Percentiles rank a stretch among this genome's conserved stretches.
Conservation (phyloP, 1,284 basidiomycete species). For the Apiotrichum siamense region DNA sequence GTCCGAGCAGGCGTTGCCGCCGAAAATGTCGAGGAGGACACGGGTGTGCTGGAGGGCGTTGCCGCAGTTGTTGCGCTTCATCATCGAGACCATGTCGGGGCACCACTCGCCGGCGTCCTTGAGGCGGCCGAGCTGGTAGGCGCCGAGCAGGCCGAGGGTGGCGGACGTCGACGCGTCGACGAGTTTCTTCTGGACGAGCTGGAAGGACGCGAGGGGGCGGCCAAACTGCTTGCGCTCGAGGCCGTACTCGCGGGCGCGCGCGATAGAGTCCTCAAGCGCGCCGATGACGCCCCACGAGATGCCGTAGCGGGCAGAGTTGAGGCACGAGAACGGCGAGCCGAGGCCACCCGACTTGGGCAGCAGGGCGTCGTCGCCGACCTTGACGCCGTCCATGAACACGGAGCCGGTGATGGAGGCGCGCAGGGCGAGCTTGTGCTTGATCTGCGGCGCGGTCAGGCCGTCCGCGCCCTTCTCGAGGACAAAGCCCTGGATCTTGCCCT, state of each 20-base stretch:
- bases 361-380: constrained; percentile 62
- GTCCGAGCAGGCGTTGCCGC: constrained; percentile 83
- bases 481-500: constrained; percentile 81
- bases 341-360: constrained; percentile 71
- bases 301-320: constrained; percentile 84
- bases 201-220: constrained; percentile 85
- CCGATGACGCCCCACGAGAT: constrained; percentile 94
- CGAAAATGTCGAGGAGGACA: constrained; percentile 75
- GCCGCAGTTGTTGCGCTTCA: constrained; percentile 94
- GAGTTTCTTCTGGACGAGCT: constrained; percentile 93
- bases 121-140: constrained; percentile 72
- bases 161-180: constrained; percentile 85
- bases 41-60: constrained; percentile 81
- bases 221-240: constrained; percentile 81
- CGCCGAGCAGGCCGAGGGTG: constrained; percentile 70
- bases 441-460: constrained; percentile 75
- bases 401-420: constrained; percentile 87
- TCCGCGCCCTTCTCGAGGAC: constrained; percentile 51
- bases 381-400: constrained; percentile 83
- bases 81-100: constrained; percentile 88
- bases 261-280: constrained; percentile 84
- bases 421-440: constrained; percentile 89
- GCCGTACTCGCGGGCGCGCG: constrained; percentile 72
- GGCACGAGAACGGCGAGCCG: constrained; percentile 76
- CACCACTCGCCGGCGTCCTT: constrained; percentile 74